Evolutionary conservation across 73 alveolate genomes (phyloP), one percentile per base, ranked within the genome.

Genomic region (Paramecium caudatum): DNA sequence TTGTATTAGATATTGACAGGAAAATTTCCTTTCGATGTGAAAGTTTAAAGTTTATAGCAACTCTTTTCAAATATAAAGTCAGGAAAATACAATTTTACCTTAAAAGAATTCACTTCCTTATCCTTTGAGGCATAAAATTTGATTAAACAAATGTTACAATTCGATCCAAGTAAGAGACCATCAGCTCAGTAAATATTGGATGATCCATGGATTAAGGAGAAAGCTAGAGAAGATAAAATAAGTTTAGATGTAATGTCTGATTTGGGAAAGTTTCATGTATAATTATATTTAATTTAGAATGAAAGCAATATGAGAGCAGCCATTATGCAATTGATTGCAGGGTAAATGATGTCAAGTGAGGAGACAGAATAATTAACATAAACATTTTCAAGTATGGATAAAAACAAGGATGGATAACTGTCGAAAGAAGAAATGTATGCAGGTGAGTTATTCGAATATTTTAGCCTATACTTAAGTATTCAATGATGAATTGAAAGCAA

Each of bases 301-400:
- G 68, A 61, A 86, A 78, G 47, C 34, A 47, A 61, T 34, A 61
- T 62, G 84, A 86, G 90, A 63, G 90, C 47, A 86, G 74, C 84
- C 7, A 49, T 45, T 34, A 15, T 63, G 21, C 30, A 62, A 86
- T 63, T 70, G 93, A 70, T 34, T 39, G 90, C 34, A 10, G 68
- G 88, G 9, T 69, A 86, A 86, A 78, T 86, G 87, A 86, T 86
- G 74, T 21, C 81, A 6, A 86, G 43, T 30, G 63, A 62, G 43
- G 82, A 63, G 45, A 86, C 39, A 27, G 63, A 63, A 27, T 17
- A 37, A 86, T 15, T 55, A 17, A 32, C 37, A 30, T 8, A 86
- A 81, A 63, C 69, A 21, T 86, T 86, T 86, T 48, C 37, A 6
- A 86, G 93, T 63, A 86, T 86, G 82, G 93, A 86, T 41, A 86